Conservation (phyloP, 345 rosid genomes). For the Heritiera fomes region DNA sequence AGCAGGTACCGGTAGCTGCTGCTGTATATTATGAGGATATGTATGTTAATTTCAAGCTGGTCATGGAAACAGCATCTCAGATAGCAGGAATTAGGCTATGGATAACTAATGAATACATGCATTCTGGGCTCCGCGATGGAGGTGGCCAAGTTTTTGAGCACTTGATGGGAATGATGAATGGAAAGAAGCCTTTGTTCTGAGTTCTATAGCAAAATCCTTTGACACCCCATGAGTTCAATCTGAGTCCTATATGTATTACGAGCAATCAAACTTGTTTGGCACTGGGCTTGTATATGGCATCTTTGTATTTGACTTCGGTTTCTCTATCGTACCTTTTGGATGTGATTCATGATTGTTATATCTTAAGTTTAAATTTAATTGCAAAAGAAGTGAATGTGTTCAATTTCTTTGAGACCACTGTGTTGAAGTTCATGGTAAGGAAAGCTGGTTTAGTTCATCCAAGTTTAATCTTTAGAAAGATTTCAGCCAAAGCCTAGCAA, state of each 20-base stretch:
- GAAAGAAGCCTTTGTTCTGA: constrained; percentile 75
- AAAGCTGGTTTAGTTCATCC: too few species aligned
- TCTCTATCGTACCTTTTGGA: too few species aligned
- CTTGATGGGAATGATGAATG: constrained; percentile 79
- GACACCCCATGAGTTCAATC: background rate
- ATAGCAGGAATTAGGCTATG: constrained; percentile 75
- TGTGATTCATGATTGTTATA: too few species aligned
- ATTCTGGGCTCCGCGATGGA: constrained; percentile 84
- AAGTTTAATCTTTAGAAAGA: too few species aligned
- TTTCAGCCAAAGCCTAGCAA: too few species aligned
- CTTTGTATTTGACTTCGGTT: background rate
- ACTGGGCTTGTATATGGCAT: background rate
- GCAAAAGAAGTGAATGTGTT: background rate
- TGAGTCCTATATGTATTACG: background rate
- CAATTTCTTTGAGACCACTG: background rate
- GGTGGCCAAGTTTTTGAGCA: constrained; percentile 77
- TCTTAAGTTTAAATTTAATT: background rate
- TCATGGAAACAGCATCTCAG: constrained; percentile 72
- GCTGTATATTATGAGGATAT: constrained; percentile 85
- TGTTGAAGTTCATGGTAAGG: background rate
- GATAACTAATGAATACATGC: constrained; percentile 88
- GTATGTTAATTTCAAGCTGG: constrained; percentile 84
- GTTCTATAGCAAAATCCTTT: background rate
- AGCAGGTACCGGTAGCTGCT: constrained; percentile 88
- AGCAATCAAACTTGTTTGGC: background rate